Evolutionary conservation across 352 stramenopile genomes (phyloP), one percentile per base, ranked within the genome.

Genomic region (Phytopythium mirpurense): DNA sequence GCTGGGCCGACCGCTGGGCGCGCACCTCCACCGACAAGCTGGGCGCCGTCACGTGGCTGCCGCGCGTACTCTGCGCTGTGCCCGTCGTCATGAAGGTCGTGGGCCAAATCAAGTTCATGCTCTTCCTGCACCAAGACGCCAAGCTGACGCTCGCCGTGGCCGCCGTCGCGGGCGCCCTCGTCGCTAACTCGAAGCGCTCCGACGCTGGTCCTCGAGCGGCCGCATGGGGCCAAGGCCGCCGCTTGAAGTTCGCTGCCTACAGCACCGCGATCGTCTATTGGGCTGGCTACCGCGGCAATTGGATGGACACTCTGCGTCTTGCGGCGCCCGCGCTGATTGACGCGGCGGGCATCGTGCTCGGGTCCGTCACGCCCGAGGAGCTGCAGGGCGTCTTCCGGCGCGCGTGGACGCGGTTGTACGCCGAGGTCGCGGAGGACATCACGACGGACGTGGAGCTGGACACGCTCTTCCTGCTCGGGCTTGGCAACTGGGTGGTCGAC

Each of bases 71-170:
- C 23, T 65, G 72, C 19, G 54, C 70, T 16, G 62, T 91, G 40
- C 78, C 81, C 10, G 68, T 91, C 24, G 54, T 72, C 26, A 74
- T 91, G 63, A 91, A 88, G 34, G 68, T 86, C 14, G 66, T 91
- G 46, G 81, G 78, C 9, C 74, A 86, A 18, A 53, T 87, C 21
- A 86, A 86, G 53, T 91, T 89, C 62, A 76, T 87, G 62, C 35
- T 86, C 24, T 88, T 89, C 58, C 58, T 91, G 21, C 78, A 83
- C 40, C 65, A 79, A 57, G 78, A 88, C 54, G 21, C 62, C 2
- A 48, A 44, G 42, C 67, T 89, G 15, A 57, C 36, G 2, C 47
- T 67, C 4, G 37, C 74, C 1, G 78, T 91, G 15, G 48, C 70
- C 7, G 9, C 61, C 14, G 60, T 83, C 9, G 72, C 74, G 21